Conservation (phyloP, 2,329 filamentous ascomycete species). For the Tolypocladium nubicola region DNA sequence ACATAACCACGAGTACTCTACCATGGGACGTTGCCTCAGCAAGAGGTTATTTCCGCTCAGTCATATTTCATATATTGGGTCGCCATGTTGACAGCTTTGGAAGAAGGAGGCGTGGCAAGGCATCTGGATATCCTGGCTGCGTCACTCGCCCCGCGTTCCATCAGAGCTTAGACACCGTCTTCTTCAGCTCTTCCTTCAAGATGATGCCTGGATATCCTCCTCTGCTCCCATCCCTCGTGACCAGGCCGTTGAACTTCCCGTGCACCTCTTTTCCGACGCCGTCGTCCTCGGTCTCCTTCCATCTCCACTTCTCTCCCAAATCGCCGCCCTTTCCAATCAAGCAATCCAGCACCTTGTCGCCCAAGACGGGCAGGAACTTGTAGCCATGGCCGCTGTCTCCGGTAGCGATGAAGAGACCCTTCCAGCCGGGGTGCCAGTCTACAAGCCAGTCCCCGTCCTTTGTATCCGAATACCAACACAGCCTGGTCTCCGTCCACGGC, state of each 20-base stretch:
- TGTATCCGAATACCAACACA: conserved; percentile 74
- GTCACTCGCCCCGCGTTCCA: conserved; percentile 5
- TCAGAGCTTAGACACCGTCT: conserved; percentile 2
- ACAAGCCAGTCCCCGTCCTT: conserved; percentile 61
- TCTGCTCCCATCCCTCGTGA: conserved; percentile 43
- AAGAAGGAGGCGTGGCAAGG: neutral
- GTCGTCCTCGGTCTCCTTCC: conserved; percentile 45
- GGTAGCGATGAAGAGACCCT: conserved; percentile 49
- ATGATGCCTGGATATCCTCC: conserved; percentile 36
- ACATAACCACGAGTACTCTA: neutral
- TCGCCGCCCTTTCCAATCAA: conserved; percentile 35
- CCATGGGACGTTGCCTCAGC: neutral
- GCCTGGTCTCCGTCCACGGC: conserved; percentile 48
- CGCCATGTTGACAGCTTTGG: neutral
- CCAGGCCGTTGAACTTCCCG: conserved; percentile 26
- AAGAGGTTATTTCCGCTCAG: neutral
- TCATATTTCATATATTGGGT: neutral
- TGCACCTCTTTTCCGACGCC: conserved; percentile 20
- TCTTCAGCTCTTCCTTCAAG: conserved; percentile 30
- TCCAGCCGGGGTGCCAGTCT: conserved; percentile 53
- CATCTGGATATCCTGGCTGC: neutral
- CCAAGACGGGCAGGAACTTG: conserved; percentile 59
- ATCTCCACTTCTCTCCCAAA: conserved; percentile 49
- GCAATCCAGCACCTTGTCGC: conserved; percentile 48
- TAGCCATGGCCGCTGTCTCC: conserved; percentile 56